Percentiles rank a stretch among this genome's conserved stretches.
Evolutionary conservation across 169 alveolate species (phyloP).

Genomic region (Miamiensis avidus): DNA sequence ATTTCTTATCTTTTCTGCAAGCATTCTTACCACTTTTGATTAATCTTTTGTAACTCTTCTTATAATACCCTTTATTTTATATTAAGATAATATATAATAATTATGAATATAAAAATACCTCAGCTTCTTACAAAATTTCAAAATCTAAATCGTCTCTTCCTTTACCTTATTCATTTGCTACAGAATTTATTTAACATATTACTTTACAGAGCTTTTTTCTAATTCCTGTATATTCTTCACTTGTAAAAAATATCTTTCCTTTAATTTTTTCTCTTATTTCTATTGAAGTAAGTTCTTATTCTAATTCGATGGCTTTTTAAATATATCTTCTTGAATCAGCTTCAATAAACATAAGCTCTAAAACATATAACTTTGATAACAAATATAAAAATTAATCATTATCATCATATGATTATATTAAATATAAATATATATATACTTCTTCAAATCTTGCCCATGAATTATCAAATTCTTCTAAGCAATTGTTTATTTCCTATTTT

Average conservation of each 20-base stretch:
- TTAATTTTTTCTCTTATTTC: conserved; percentile 28
- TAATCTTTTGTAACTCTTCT: conserved; percentile 62
- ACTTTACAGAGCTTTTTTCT: conserved; percentile 28
- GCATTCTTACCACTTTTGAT: conserved; percentile 64
- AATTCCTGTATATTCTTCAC: not conserved
- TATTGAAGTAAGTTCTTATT: conserved; percentile 12
- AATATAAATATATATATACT: not conserved
- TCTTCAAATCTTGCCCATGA: conserved; percentile 24
- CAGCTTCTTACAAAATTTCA: conserved; percentile 72
- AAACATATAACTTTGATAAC: conserved; percentile 9
- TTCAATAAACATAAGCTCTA: conserved; percentile 21
- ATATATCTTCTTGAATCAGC: conserved; percentile 14
- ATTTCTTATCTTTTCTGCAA: conserved; percentile 71
- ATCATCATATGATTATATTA: no score
- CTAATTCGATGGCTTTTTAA: conserved; percentile 10
- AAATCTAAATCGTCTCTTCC: conserved; percentile 79
- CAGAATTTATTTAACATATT: conserved; percentile 71
- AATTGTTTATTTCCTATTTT: not conserved
- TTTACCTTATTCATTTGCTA: conserved; percentile 80
- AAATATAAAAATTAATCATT: no score
- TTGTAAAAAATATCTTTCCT: conserved; percentile 8
- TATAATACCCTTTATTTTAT: conserved; percentile 41
- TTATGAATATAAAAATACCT: conserved; percentile 1
- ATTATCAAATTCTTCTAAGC: conserved; percentile 13
- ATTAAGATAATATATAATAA: no score